These are phyloP conservation scores for Aspergillus hiratsukae DNA, from an alignment of 2,329 filamentous ascomycete species.

Conservation along the genomic window DNA sequence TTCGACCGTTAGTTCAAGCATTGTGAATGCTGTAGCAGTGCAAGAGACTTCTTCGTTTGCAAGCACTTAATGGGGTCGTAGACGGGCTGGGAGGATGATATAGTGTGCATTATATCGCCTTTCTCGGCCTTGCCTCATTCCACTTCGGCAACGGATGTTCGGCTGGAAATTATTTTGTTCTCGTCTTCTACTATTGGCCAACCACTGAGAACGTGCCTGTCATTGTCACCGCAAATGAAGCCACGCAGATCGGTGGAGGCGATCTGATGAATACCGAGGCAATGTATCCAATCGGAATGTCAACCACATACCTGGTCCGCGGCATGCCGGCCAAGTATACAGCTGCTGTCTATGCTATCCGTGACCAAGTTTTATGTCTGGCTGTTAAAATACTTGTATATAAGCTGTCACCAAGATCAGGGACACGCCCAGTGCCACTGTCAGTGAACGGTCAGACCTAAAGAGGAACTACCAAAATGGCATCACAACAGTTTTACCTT, in stretches of 20 bases:
- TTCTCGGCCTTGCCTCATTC: not conserved
- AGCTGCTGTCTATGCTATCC: not conserved
- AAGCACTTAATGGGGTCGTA: not conserved
- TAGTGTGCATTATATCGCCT: not conserved
- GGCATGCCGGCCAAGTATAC: not conserved
- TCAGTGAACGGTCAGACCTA: too few relatives aligned
- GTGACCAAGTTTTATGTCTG: not conserved
- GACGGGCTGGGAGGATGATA: not conserved
- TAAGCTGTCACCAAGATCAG: not conserved
- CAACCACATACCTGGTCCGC: not conserved
- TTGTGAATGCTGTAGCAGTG: not conserved
- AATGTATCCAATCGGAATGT: not conserved
- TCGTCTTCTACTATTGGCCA: not conserved
- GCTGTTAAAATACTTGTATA: not conserved
- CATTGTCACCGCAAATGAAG: not conserved
- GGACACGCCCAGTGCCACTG: not conserved
- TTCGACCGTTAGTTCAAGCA: constrained; percentile 21
- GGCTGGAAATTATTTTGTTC: not conserved
- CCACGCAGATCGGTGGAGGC: not conserved
- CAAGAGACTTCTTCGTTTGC: not conserved
- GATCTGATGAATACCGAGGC: not conserved
- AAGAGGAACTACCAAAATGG: constrained; percentile 8
- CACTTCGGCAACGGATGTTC: not conserved
- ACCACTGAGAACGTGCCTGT: not conserved
- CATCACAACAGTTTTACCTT: constrained; percentile 19